Evolutionary conservation across 306 rosid species (phyloP).

Genomic region (Castanea crenata): DNA sequence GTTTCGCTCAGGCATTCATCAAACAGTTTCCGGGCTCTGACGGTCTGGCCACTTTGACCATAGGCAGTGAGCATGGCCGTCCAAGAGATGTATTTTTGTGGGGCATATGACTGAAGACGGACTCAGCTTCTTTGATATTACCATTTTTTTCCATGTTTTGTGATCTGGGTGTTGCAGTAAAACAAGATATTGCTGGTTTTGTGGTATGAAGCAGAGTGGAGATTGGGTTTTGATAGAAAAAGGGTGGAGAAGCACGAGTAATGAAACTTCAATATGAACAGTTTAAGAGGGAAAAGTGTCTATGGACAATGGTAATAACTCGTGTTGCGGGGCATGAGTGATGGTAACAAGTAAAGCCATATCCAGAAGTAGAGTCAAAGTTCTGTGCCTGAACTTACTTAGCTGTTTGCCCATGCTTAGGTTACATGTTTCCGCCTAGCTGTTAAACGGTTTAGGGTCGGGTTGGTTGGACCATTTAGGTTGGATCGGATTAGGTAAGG

Average conservation of each 20-base stretch:
- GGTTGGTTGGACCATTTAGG: too few relatives aligned
- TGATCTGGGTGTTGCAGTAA: conserved; percentile 58
- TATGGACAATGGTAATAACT: background rate
- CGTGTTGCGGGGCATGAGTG: conserved; percentile 14
- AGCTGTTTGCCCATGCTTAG: too few relatives aligned
- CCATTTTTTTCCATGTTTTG: conserved; percentile 64
- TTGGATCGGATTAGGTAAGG: too few relatives aligned
- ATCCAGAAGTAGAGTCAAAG: background rate
- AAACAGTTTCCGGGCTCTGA: conserved; percentile 53
- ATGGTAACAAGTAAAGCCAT: background rate
- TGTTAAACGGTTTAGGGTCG: too few relatives aligned
- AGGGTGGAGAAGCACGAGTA: conserved; percentile 5
- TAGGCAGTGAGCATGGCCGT: conserved; percentile 83
- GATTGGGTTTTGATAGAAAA: background rate
- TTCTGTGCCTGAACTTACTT: too few relatives aligned
- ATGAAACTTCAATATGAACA: background rate
- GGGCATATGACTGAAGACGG: conserved; percentile 56
- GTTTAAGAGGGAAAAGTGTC: conserved; percentile 11
- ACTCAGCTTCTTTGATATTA: conserved; percentile 52
- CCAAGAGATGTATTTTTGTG: conserved; percentile 60
- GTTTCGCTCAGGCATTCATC: conserved; percentile 59
- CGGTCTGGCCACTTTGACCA: conserved; percentile 49
- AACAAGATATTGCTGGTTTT: conserved; percentile 39
- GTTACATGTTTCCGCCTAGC: too few relatives aligned
- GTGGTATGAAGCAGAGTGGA: conserved; percentile 4